A percentile compares a stretch with the other conserved stretches of the same genome.
These are phyloP conservation scores for Lizonia empirigonia DNA, from an alignment of 2,329 filamentous ascomycete species.

Conservation along the genomic window DNA sequence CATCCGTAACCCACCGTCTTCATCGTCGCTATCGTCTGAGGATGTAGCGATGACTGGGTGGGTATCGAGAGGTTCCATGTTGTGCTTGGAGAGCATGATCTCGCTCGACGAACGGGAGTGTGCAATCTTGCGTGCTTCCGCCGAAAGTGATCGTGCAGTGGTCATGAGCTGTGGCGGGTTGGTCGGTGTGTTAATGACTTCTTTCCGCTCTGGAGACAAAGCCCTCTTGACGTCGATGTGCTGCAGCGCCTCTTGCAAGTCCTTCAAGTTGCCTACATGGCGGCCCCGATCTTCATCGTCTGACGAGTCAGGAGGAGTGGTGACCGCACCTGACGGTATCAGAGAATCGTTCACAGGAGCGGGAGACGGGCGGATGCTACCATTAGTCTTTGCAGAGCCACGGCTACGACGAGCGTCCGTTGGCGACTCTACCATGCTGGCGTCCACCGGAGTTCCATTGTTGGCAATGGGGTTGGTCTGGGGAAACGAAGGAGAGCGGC, in stretches of 20 bases:
- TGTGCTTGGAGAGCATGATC: slow-evolving; percentile 56
- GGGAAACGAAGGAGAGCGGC: slow-evolving; percentile 61
- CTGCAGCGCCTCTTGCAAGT: slow-evolving; percentile 82
- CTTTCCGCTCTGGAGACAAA: slow-evolving; percentile 59
- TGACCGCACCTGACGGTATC: slow-evolving; percentile 83
- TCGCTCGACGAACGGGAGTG: slow-evolving; percentile 67
- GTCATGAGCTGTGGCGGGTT: slow-evolving; percentile 28
- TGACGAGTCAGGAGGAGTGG: slow-evolving; percentile 90
- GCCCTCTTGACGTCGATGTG: slow-evolving; percentile 72
- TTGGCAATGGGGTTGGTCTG: slow-evolving; percentile 37
- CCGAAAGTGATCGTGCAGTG: slow-evolving; percentile 51
- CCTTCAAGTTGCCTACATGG: slow-evolving; percentile 57
- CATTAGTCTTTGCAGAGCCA: slow-evolving; percentile 49
- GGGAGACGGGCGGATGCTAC: slow-evolving; percentile 79
- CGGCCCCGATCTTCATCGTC: slow-evolving; percentile 77
- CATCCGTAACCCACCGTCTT: slow-evolving; percentile 62
- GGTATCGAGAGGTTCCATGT: slow-evolving; percentile 50
- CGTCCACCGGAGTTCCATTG: slow-evolving; percentile 37
- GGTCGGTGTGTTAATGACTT: slow-evolving; percentile 23
- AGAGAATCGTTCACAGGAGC: slow-evolving; percentile 76
- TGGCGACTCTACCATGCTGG: slow-evolving; percentile 22
- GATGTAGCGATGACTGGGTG: slow-evolving; percentile 51
- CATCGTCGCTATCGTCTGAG: slow-evolving; percentile 59
- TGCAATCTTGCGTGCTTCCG: slow-evolving; percentile 64
- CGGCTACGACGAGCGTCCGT: slow-evolving; percentile 31